A percentile compares a stretch with the other conserved stretches of the same genome.
Evolutionary conservation across 2,329 filamentous ascomycete species (phyloP).

Genomic region (Trichophyton simii): DNA sequence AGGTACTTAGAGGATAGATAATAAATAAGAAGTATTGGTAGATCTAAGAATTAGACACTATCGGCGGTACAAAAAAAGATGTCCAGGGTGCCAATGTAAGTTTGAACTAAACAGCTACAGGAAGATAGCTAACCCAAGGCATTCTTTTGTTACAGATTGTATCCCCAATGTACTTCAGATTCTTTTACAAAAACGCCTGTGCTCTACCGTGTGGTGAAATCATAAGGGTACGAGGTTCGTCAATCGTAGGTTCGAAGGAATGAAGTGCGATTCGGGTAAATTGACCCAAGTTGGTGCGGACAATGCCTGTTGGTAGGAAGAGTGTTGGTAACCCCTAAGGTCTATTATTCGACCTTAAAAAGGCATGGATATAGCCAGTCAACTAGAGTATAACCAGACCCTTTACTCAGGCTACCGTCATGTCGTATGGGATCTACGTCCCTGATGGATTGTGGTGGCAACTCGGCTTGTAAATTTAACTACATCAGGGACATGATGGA

Average conservation of each 20-base stretch:
- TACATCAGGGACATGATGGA: constrained; percentile 27
- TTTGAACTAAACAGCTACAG: background rate
- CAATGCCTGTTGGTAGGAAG: background rate
- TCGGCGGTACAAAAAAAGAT: background rate
- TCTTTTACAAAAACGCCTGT: background rate
- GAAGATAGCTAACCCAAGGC: background rate
- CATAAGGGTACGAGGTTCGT: background rate
- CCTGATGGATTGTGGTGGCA: background rate
- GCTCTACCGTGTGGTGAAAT: background rate
- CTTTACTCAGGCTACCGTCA: background rate
- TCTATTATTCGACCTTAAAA: background rate
- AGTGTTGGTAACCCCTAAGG: background rate
- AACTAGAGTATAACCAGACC: background rate
- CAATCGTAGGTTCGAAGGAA: background rate
- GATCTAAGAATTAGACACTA: too few species aligned
- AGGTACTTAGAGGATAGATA: too few species aligned
- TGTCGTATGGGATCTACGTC: background rate
- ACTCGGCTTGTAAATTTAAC: background rate
- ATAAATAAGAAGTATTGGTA: too few species aligned
- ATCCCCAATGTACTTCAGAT: background rate
- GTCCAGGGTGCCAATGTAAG: background rate
- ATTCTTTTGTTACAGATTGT: background rate
- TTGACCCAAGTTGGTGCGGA: background rate
- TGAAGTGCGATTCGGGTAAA: background rate
- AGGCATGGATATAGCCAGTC: background rate